phyloP scores from a whole-genome alignment of 352 stramenopile species.

The Phytophthora megakarya region DNA sequence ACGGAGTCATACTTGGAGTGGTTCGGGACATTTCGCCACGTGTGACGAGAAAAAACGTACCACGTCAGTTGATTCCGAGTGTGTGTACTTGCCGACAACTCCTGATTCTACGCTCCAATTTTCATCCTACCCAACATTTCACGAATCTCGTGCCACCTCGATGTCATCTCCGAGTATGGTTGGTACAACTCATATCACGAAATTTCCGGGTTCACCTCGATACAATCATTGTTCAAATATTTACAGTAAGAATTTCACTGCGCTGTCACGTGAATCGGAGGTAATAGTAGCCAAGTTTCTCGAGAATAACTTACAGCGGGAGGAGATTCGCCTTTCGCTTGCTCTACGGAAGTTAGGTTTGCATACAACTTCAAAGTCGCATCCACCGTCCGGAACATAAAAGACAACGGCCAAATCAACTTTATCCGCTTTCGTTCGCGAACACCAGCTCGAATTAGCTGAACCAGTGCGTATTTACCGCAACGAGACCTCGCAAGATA shows the following conservation, averaged over 20 bases:
- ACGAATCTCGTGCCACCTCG: not conserved
- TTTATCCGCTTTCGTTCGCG: not conserved
- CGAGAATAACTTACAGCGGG: not conserved
- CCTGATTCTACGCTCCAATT: not conserved
- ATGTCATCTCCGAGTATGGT: not conserved
- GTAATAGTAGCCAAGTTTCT: not conserved
- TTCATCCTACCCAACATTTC: not conserved
- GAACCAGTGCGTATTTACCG: not conserved
- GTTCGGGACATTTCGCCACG: too few relatives aligned
- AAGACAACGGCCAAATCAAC: not conserved
- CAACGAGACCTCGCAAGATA: not conserved
- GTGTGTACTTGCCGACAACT: too few relatives aligned
- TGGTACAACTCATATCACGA: not conserved
- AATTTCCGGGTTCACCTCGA: too few relatives aligned
- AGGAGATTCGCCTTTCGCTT: not conserved
- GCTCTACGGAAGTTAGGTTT: not conserved
- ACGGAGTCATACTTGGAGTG: too few relatives aligned
- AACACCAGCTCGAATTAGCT: not conserved
- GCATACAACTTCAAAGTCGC: not conserved
- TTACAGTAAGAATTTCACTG: too few relatives aligned
- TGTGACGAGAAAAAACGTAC: too few relatives aligned
- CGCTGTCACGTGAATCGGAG: not conserved
- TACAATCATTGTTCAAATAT: not conserved
- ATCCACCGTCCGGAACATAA: too few relatives aligned
- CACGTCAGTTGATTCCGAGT: too few relatives aligned